Evolutionary conservation across 2,329 filamentous ascomycete species (phyloP), one percentile per base, ranked within the genome.

Genomic region (Ascochyta viciae-villosae): DNA sequence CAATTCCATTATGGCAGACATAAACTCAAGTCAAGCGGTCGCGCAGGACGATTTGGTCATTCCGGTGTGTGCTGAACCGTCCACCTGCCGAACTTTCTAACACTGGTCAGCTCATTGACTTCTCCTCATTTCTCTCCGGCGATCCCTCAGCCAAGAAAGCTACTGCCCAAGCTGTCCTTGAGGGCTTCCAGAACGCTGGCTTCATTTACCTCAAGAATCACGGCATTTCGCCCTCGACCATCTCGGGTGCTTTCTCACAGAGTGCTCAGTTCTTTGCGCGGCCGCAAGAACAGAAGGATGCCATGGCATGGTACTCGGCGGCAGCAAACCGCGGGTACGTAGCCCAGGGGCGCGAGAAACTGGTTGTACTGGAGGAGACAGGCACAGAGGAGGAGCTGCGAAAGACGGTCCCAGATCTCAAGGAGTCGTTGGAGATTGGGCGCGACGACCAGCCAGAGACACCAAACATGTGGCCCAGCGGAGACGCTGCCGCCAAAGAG

Each of bases 181-280:
- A 86, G 49, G 92, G 91, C 38, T 96, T 97, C 79, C 89, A 92
- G 67, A 88, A 85, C 1, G 90, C 92, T 2, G 93, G 93, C 54
- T 96, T 97, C 80, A 85, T 97, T 61, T 96, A 96, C 77, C 85
- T 96, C 35, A 88, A 88, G 66, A 90, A 94, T 75, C 88, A 94
- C 63, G 85, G 89, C 37, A 89, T 96, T 57, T 77, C 87, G 0
- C 68, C 83, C 3, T 77, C 83, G 8, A 82, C 83, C 9, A 78
- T 92, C 12, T 74, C 83, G 56, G 76, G 82, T 54, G 83, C 89
- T 57, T 96, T 95, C 73, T 73, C 80, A 12, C 62, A 71, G 50
- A 73, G 69, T 8, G 73, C 75, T 19, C 67, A 66, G 6, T 78
- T 77, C 70, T 78, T 78, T 61, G 67, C 65, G 12, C 72, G 74